These are phyloP conservation scores for Gnaphalium uliginosum DNA, from an alignment of 129 eudicot species.

Conservation along the genomic window DNA sequence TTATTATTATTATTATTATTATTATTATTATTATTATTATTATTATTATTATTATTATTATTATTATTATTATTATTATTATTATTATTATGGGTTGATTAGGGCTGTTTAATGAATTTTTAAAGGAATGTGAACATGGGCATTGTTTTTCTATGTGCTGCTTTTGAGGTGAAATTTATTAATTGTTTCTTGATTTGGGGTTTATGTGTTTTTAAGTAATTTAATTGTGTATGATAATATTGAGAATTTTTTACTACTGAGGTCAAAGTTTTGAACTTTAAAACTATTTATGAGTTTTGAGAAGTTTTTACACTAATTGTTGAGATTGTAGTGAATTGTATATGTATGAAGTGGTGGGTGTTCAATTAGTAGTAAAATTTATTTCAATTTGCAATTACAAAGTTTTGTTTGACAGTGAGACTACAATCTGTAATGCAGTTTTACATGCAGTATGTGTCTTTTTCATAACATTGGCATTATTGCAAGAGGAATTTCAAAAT, in stretches of 20 bases:
- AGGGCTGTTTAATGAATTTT: neutral
- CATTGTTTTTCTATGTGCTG: neutral
- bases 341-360: neutral
- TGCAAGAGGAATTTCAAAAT: neutral
- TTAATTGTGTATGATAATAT: constrained; percentile 16
- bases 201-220: constrained; percentile 4
- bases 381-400: constrained; percentile 9
- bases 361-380: constrained; percentile 1
- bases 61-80: too few relatives aligned
- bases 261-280: neutral
- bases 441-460: neutral
- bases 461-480: neutral
- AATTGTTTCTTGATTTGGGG: constrained; percentile 17
- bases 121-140: constrained; percentile 21
- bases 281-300: neutral
- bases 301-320: constrained; percentile 10
- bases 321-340: neutral
- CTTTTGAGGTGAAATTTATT: constrained; percentile 11
- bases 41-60: too few relatives aligned
- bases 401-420: constrained; percentile 10
- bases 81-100: neutral
- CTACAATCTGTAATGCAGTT: constrained; percentile 15
- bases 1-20: too few relatives aligned
- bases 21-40: too few relatives aligned
- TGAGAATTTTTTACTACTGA: neutral